These are phyloP conservation scores for Fusarium temperatum DNA, from an alignment of 2,329 filamentous ascomycete species.

Conservation along the genomic window DNA sequence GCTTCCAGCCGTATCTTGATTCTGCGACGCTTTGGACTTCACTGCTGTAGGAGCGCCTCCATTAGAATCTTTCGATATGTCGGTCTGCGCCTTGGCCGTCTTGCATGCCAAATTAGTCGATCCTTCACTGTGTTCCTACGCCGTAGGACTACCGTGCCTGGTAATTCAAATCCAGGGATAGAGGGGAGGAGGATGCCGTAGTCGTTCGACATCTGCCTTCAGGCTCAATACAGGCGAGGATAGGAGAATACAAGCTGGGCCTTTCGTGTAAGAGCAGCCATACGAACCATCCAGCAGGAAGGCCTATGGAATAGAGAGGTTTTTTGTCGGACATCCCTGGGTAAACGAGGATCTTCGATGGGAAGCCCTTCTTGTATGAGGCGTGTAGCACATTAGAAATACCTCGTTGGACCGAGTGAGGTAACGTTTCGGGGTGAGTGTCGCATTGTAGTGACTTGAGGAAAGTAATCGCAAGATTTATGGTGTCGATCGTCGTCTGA, in stretches of 20 bases:
- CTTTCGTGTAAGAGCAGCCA: slow-evolving; percentile 11
- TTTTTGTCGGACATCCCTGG: slow-evolving; percentile 9
- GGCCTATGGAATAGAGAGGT: neutral
- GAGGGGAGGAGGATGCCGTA: slow-evolving; percentile 14
- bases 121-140: neutral
- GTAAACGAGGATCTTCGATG: neutral
- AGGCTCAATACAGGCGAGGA: neutral
- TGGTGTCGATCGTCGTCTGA: neutral
- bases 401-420: neutral
- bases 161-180: neutral
- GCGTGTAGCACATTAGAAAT: neutral
- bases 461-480: neutral
- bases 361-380: slow-evolving; percentile 6
- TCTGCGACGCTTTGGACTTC: slow-evolving; percentile 17
- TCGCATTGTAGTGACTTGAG: neutral
- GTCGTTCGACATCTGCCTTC: neutral
- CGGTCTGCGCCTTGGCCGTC: neutral
- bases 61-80: slow-evolving; percentile 20
- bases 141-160: neutral
- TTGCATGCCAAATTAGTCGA: slow-evolving; percentile 13
- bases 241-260: neutral
- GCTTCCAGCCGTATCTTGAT: slow-evolving; percentile 26
- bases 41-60: slow-evolving; percentile 4
- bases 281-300: slow-evolving; percentile 1
- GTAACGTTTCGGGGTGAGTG: neutral